These are phyloP conservation scores for Suhomyces bokatorum DNA, from an alignment of 1,139 yeast genomes.

Conservation along the genomic window DNA sequence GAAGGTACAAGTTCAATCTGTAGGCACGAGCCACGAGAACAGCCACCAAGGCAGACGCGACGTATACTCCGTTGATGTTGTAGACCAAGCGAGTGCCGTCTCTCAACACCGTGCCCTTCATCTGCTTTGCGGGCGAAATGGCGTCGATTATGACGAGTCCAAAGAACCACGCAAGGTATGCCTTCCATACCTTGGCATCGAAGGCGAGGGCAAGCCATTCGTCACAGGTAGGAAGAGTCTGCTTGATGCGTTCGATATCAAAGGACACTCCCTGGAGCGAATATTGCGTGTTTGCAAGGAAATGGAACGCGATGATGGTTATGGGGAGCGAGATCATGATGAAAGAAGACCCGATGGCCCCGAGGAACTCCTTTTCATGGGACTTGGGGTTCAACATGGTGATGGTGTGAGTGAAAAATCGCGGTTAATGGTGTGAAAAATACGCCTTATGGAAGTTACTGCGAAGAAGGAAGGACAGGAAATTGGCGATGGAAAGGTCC, in stretches of 20 bases:
- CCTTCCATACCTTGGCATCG: conserved; percentile 54
- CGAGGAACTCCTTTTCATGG: conserved; percentile 70
- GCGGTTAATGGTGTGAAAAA: background rate
- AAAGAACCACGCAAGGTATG: conserved; percentile 75
- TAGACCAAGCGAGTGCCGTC: conserved; percentile 73
- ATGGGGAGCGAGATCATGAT: conserved; percentile 70
- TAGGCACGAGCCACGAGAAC: conserved; percentile 53
- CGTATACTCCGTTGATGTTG: conserved; percentile 76
- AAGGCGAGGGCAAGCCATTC: conserved; percentile 33
- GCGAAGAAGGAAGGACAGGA: background rate
- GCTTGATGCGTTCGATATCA: conserved; percentile 35
- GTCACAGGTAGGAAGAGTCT: conserved; percentile 29
- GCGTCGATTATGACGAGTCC: conserved; percentile 63
- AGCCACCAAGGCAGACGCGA: conserved; percentile 49
- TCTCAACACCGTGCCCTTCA: conserved; percentile 69
- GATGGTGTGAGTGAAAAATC: background rate
- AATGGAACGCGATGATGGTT: conserved; percentile 58
- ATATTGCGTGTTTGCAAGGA: conserved; percentile 58
- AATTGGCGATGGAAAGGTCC: background rate
- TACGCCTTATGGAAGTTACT: background rate
- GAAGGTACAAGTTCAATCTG: conserved; percentile 55
- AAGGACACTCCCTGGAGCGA: conserved; percentile 49
- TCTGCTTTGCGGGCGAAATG: conserved; percentile 68
- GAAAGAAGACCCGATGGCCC: conserved; percentile 69
- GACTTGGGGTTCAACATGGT: conserved; percentile 68